Conservation (phyloP, 2,329 filamentous ascomycete genomes). For the Colletotrichum aenigma region DNA sequence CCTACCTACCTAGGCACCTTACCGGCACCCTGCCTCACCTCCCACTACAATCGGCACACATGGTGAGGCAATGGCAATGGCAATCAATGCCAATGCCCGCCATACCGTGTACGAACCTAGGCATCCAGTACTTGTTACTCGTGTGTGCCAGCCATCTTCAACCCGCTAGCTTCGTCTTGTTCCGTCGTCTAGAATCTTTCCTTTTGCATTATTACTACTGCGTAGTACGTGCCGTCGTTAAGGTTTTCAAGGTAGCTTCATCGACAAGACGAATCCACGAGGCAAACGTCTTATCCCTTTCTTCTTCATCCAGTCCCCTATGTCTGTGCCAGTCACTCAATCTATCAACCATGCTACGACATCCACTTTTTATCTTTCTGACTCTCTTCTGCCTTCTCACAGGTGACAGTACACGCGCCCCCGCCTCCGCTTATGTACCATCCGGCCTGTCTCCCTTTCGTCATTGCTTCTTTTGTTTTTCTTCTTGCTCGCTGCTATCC, state of each 20-base stretch:
- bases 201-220: background rate
- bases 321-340: background rate
- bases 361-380: background rate
- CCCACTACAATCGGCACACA: background rate
- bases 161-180: background rate
- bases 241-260: background rate
- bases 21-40: background rate
- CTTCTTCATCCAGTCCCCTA: background rate
- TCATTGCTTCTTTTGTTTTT: conserved; percentile 12
- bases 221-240: too few relatives aligned
- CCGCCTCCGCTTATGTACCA: background rate
- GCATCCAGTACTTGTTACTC: background rate
- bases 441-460: background rate
- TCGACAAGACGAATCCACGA: background rate
- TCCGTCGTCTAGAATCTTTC: background rate
- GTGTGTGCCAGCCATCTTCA: background rate
- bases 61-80: background rate
- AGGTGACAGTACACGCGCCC: background rate
- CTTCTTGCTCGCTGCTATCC: background rate
- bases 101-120: too few relatives aligned
- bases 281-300: background rate
- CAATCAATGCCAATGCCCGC: background rate
- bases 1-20: background rate
- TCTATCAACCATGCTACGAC: background rate
- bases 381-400: background rate